Evolutionary conservation across 345 rosid genomes (phyloP).

Genomic region (Brassica cretica): DNA sequence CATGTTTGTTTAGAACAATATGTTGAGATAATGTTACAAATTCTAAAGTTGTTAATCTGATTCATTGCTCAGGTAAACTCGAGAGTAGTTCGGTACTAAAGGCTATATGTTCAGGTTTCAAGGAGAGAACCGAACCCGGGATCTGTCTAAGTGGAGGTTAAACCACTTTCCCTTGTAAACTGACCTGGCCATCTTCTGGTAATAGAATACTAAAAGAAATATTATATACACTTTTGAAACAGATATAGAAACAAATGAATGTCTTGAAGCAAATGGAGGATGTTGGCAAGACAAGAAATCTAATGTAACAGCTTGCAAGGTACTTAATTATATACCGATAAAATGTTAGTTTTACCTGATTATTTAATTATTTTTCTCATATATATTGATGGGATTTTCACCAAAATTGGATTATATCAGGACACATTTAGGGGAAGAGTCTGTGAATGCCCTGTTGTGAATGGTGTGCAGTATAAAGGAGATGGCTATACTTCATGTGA

Average conservation of each 20-base stretch:
- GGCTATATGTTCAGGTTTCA: constrained; percentile 87
- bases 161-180: constrained; percentile 9
- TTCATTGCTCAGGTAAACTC: constrained; percentile 12
- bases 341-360: background rate
- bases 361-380: background rate
- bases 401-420: constrained; percentile 41
- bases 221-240: constrained; percentile 20
- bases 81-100: constrained; percentile 81
- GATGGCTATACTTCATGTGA: constrained; percentile 86
- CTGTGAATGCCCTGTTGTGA: constrained; percentile 84
- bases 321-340: constrained; percentile 26
- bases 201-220: background rate
- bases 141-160: constrained; percentile 78
- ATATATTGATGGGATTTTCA: background rate
- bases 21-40: background rate
- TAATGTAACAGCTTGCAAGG: constrained; percentile 91
- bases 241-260: constrained; percentile 91
- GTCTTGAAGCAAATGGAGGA: constrained; percentile 82
- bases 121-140: constrained; percentile 79
- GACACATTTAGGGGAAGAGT: constrained; percentile 97
- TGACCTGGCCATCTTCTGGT: background rate
- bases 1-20: background rate
- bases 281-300: constrained; percentile 78
- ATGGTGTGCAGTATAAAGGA: constrained; percentile 92
- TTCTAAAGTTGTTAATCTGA: background rate